Percentiles rank a stretch among this genome's conserved stretches.
These are phyloP conservation scores for Quercus lobata DNA, from an alignment of 331 rosid genomes.

Conservation along the genomic window DNA sequence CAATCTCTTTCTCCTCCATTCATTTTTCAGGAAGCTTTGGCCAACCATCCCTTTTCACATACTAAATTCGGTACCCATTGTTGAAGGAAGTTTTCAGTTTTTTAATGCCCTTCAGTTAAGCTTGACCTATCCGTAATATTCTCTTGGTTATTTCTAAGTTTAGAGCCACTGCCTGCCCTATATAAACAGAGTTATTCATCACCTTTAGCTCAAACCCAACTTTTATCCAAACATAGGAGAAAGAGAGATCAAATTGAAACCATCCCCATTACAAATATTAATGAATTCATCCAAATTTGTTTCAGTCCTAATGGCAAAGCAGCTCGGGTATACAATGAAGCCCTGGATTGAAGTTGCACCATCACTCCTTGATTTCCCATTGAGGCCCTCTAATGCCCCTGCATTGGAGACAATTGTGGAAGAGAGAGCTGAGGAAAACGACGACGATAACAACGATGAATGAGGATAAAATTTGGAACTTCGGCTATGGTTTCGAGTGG, in stretches of 20 bases:
- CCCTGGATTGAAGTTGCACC: constrained; percentile 60
- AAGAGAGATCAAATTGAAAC: background rate
- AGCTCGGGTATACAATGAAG: constrained; percentile 21
- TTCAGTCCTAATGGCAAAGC: constrained; percentile 27
- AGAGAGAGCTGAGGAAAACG: constrained; percentile 31
- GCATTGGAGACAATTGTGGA: constrained; percentile 45
- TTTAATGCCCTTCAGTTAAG: background rate
- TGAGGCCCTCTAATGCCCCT: constrained; percentile 34
- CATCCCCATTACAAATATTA: background rate
- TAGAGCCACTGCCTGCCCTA: background rate
- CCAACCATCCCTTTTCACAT: background rate
- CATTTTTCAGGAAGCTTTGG: background rate
- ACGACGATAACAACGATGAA: background rate
- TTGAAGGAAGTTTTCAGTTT: too few species aligned
- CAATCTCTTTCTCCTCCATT: background rate
- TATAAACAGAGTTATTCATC: background rate
- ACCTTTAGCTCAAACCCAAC: too few species aligned
- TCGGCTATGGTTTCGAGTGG: background rate
- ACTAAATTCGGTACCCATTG: background rate
- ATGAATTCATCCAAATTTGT: background rate
- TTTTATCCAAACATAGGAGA: background rate
- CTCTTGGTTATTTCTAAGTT: background rate
- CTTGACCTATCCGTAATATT: background rate
- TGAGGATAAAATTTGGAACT: background rate
- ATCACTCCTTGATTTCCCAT: constrained; percentile 30